Conservation (phyloP, 129 eudicot genomes). For the Chrysanthemum makinoi region DNA sequence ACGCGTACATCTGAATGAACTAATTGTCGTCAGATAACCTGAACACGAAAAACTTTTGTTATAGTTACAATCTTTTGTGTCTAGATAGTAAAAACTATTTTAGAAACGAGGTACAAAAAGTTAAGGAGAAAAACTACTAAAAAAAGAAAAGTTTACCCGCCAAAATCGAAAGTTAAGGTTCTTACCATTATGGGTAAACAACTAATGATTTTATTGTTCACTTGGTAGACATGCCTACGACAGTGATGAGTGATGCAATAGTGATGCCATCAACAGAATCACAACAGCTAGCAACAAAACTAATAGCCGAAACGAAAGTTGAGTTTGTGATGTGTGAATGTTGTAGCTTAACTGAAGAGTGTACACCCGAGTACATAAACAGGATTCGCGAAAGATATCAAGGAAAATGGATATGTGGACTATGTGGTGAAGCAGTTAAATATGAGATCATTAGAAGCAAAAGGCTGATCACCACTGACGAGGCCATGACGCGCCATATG, state of each 20-base stretch:
- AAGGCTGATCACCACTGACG: conserved; percentile 63
- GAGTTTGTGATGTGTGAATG: conserved; percentile 69
- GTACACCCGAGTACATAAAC: conserved; percentile 64
- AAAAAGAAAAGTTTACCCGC: neutral
- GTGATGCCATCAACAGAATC: conserved; percentile 48
- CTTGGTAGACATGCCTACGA: conserved; percentile 42
- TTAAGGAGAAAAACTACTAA: neutral
- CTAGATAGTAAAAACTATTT: neutral
- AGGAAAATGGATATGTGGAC: conserved; percentile 90
- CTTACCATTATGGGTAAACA: neutral
- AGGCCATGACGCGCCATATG: conserved; percentile 66
- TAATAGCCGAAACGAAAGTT: conserved; percentile 30
- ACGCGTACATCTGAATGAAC: neutral
- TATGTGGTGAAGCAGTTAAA: conserved; percentile 77
- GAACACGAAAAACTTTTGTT: too few relatives aligned
- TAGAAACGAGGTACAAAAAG: neutral
- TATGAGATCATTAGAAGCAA: conserved; percentile 56
- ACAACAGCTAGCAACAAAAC: conserved; percentile 11
- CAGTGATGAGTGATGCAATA: conserved; percentile 48
- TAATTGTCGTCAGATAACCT: too few relatives aligned
- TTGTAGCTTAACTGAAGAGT: conserved; percentile 77
- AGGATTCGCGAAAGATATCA: conserved; percentile 61
- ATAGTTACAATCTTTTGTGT: too few relatives aligned
- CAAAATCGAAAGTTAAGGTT: neutral
- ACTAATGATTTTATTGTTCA: neutral